Conservation (phyloP, 2,329 filamentous ascomycete species). For the Aspergillus sp. region DNA sequence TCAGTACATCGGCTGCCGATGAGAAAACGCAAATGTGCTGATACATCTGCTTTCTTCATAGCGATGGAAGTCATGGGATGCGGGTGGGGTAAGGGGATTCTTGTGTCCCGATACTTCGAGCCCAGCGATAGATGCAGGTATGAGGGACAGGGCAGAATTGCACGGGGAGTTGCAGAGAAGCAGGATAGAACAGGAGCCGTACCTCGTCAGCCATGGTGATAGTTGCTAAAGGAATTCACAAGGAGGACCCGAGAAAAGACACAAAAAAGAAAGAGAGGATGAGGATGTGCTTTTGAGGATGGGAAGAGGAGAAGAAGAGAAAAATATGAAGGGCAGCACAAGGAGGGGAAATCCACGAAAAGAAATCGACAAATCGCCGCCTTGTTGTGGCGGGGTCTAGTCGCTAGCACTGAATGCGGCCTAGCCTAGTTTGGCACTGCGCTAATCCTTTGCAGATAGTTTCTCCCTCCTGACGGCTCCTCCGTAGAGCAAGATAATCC, state of each 20-base stretch:
- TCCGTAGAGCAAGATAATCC: conserved; percentile 1
- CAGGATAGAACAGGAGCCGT: conserved; percentile 41
- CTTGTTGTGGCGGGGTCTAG: conserved; percentile 40
- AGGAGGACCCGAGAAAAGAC: conserved; percentile 25
- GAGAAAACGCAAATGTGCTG: background rate
- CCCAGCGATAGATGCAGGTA: conserved; percentile 29
- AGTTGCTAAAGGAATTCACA: conserved; percentile 34
- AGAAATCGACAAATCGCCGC: conserved; percentile 32
- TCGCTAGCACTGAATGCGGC: conserved; percentile 30
- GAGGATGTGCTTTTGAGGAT: conserved; percentile 22
- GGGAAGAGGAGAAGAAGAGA: conserved; percentile 27
- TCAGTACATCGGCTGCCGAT: background rate
- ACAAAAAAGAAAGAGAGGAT: conserved; percentile 25
- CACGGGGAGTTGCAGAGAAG: conserved; percentile 19
- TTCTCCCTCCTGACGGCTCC: background rate
- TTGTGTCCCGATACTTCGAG: conserved; percentile 33
- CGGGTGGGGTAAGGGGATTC: conserved; percentile 21
- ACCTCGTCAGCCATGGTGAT: conserved; percentile 71
- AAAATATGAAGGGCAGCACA: conserved; percentile 28
- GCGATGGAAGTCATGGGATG: conserved; percentile 18
- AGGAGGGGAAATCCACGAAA: conserved; percentile 29
- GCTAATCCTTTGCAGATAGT: conserved; percentile 1
- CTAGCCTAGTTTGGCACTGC: conserved; percentile 28
- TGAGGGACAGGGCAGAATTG: conserved; percentile 7
- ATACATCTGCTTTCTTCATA: conserved; percentile 15